Evolutionary conservation across 176 grass and related monocot genomes (phyloP).

Genomic region (Neostapfia colusana): DNA sequence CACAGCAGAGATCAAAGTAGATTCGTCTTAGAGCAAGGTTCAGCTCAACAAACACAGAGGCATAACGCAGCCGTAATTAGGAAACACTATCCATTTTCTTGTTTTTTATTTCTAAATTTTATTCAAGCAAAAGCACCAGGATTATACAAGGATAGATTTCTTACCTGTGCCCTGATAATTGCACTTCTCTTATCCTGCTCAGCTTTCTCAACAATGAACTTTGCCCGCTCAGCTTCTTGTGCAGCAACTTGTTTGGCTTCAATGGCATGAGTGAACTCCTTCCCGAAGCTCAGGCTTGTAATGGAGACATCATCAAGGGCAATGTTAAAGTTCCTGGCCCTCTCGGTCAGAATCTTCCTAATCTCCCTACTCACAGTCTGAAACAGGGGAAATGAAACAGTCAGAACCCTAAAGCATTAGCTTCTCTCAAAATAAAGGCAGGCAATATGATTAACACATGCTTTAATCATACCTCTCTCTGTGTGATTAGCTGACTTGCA

Average conservation of each 20-base stretch:
- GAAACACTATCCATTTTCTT: too few species aligned
- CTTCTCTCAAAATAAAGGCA: conserved; percentile 4
- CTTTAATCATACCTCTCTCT: conserved; percentile 66
- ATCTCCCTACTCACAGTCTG: conserved; percentile 92
- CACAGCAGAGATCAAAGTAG: neutral
- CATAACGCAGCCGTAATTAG: too few species aligned
- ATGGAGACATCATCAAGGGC: conserved; percentile 87
- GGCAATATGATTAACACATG: conserved; percentile 3
- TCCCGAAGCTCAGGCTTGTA: conserved; percentile 83
- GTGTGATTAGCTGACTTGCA: conserved; percentile 82
- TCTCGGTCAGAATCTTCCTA: conserved; percentile 90
- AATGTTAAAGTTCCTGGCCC: conserved; percentile 72
- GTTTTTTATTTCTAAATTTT: neutral
- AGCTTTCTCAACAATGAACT: conserved; percentile 93
- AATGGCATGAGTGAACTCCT: conserved; percentile 87
- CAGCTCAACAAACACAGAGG: neutral
- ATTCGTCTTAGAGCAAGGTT: neutral
- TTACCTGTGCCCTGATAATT: conserved; percentile 81
- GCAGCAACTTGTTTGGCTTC: conserved; percentile 92
- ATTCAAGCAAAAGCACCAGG: neutral
- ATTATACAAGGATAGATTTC: neutral
- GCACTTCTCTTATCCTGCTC: conserved; percentile 90
- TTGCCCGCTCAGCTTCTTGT: conserved; percentile 81
- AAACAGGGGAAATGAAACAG: conserved; percentile 8
- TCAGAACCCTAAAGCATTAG: neutral